Evolutionary conservation across 495 filamentous ascomycete species (phyloP).

Genomic region (Tuber calosporum): DNA sequence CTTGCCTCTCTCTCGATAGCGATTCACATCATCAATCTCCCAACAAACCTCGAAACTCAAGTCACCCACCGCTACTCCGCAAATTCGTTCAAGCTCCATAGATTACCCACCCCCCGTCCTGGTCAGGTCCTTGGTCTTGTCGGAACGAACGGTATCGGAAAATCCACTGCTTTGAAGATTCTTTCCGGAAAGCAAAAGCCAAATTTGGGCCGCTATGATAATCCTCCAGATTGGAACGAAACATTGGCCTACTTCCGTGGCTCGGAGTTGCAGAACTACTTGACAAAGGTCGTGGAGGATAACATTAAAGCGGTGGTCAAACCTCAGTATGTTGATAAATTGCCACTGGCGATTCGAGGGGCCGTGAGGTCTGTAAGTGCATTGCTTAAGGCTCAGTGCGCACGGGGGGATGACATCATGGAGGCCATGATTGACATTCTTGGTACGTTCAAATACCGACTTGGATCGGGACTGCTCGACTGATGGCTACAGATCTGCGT

Average conservation of each 20-base stretch:
- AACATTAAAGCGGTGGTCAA: constrained; percentile 95
- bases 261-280: constrained; percentile 97
- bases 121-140: constrained; percentile 96
- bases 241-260: constrained; percentile 96
- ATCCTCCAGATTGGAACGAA: constrained; percentile 98
- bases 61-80: constrained; percentile 98
- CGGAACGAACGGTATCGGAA: constrained; percentile 98
- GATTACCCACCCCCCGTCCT: constrained; percentile 87
- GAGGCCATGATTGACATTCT: constrained; percentile 66
- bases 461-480: background rate
- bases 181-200: constrained; percentile 97
- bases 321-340: constrained; percentile 97
- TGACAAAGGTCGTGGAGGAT: constrained; percentile 95
- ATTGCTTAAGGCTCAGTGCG: constrained; percentile 63
- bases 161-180: constrained; percentile 97
- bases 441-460: constrained; percentile 46
- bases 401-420: constrained; percentile 58
- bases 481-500: constrained; percentile 59
- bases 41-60: constrained; percentile 94
- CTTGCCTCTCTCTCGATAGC: constrained; percentile 47
- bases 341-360: constrained; percentile 81
- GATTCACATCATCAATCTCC: constrained; percentile 98
- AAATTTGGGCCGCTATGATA: constrained; percentile 87
- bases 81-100: constrained; percentile 98
- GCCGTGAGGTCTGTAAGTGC: constrained; percentile 65